phyloP scores from a whole-genome alignment of 2,329 filamentous ascomycete species.

The Daldinia sp. region DNA sequence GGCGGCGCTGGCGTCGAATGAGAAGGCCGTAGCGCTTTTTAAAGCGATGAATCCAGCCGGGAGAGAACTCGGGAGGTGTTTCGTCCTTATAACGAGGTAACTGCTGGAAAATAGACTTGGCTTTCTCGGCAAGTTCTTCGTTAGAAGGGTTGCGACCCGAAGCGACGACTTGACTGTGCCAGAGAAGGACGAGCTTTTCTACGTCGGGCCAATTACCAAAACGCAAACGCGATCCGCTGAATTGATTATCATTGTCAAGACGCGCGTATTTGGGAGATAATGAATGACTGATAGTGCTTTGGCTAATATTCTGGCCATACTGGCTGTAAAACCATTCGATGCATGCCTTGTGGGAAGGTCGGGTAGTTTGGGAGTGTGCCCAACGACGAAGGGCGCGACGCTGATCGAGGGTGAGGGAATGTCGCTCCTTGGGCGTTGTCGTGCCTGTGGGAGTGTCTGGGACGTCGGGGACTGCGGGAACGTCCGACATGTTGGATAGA shows the following conservation, averaged over 20 bases:
- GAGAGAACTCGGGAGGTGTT: slow-evolving; percentile 70
- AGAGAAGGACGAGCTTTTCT: slow-evolving; percentile 86
- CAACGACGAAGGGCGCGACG: slow-evolving; percentile 70
- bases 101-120: slow-evolving; percentile 68
- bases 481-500: slow-evolving; percentile 46
- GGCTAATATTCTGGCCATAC: slow-evolving; percentile 71
- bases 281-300: slow-evolving; percentile 73
- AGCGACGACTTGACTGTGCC: slow-evolving; percentile 61
- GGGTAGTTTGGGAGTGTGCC: slow-evolving; percentile 67
- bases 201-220: slow-evolving; percentile 75
- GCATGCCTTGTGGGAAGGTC: slow-evolving; percentile 71
- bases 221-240: slow-evolving; percentile 71
- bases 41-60: slow-evolving; percentile 74
- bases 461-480: slow-evolving; percentile 42
- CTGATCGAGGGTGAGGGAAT: slow-evolving; percentile 72
- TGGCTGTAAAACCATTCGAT: slow-evolving; percentile 72
- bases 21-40: slow-evolving; percentile 73
- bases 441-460: slow-evolving; percentile 38
- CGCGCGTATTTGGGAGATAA: slow-evolving; percentile 72
- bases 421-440: slow-evolving; percentile 61
- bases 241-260: slow-evolving; percentile 70
- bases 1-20: slow-evolving; percentile 67
- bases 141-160: slow-evolving; percentile 70
- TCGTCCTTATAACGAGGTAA: slow-evolving; percentile 72
- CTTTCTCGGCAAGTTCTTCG: slow-evolving; percentile 72